Evolutionary conservation across 768 basidiomycete species (phyloP), one percentile per base, ranked within the genome.

Genomic region (Rhodotorula kratochvilovae): DNA sequence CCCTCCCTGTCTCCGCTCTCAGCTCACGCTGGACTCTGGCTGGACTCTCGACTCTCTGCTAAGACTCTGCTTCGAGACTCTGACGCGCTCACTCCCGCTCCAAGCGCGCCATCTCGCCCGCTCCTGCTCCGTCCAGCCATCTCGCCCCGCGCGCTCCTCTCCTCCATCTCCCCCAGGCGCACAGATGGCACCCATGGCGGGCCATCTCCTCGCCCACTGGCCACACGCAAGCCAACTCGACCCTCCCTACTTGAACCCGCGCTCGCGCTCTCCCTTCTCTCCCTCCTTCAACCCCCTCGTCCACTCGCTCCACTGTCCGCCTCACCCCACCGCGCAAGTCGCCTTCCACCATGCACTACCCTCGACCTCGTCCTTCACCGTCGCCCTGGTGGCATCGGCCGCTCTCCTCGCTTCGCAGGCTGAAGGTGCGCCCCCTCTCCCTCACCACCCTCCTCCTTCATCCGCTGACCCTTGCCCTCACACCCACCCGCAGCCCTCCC

Each of bases 351-450:
- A 53, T 63, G 59, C 45, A 42, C 61, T 45, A 55, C 35, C 61
- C 31, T 71, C 65, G 16, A 50, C 66, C 48, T 68, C 63, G 33
- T 50, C 71, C 43, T 33, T 59, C n/a, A 46, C 68, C 45, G 60
- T 68, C 51, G 66, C 62, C 42, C 25, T 73, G 46, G 48, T 67
- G 60, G 63, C 72, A 5, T 27, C 65, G 29, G 10, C 63, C 16
- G 45, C 71, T 16, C 31, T 68, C 36, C 31, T 68, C 27, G 51
- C 67, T 7, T 48, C 63, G 0, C 64, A 63, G 19, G 63, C 46
- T 0, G 50, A 63, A 39, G 66, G 71, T 67, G 19, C 50, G 66
- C 29, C 27, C 29, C n/a, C 13, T 23, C n/a, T 53, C 39, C 25
- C 43, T 21, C 29, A 35, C 16, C 39, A 35, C 33, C 2, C 48